Percentiles rank a stretch among this genome's conserved stretches.
These are phyloP conservation scores for Phytophthora parvispora DNA, from an alignment of 352 stramenopile species.

Conservation along the genomic window DNA sequence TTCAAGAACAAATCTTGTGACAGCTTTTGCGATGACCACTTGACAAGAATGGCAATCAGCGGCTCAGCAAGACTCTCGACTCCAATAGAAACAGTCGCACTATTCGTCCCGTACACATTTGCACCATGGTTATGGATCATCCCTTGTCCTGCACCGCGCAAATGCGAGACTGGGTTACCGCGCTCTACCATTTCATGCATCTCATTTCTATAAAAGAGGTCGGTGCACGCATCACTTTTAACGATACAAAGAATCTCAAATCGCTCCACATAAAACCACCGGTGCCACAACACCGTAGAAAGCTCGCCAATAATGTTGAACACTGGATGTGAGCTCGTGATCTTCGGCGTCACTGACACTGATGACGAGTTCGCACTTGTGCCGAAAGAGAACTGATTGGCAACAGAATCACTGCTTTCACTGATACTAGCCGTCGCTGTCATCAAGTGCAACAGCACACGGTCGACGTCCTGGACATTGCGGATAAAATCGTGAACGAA, in stretches of 20 bases:
- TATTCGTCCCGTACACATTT: slow-evolving; percentile 45
- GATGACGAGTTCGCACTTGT: slow-evolving; percentile 47
- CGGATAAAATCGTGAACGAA: slow-evolving; percentile 86
- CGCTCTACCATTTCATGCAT: slow-evolving; percentile 42
- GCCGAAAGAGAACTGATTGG: slow-evolving; percentile 81
- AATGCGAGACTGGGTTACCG: slow-evolving; percentile 31
- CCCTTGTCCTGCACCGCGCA: slow-evolving; percentile 32
- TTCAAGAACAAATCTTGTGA: slow-evolving; percentile 86
- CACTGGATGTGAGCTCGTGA: slow-evolving; percentile 80
- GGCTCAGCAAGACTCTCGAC: slow-evolving; percentile 69
- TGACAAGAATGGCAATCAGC: slow-evolving; percentile 63
- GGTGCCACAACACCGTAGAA: slow-evolving; percentile 89
- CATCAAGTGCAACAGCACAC: slow-evolving; percentile 87
- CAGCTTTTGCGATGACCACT: slow-evolving; percentile 85
- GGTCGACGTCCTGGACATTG: slow-evolving; percentile 89
- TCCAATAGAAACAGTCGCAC: slow-evolving; percentile 44
- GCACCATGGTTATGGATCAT: slow-evolving; percentile 45
- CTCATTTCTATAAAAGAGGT: slow-evolving; percentile 75
- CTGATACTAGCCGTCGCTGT: slow-evolving; percentile 66
- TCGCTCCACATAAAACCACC: slow-evolving; percentile 91
- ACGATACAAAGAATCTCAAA: slow-evolving; percentile 88
- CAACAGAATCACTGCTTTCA: slow-evolving; percentile 51
- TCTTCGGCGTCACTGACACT: slow-evolving; percentile 35
- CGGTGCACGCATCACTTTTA: slow-evolving; percentile 67
- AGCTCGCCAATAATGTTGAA: slow-evolving; percentile 92